A percentile compares a stretch with the other conserved stretches of the same genome.
phyloP scores from a whole-genome alignment of 2,329 filamentous ascomycete genomes.

The Alternaria sp. region DNA sequence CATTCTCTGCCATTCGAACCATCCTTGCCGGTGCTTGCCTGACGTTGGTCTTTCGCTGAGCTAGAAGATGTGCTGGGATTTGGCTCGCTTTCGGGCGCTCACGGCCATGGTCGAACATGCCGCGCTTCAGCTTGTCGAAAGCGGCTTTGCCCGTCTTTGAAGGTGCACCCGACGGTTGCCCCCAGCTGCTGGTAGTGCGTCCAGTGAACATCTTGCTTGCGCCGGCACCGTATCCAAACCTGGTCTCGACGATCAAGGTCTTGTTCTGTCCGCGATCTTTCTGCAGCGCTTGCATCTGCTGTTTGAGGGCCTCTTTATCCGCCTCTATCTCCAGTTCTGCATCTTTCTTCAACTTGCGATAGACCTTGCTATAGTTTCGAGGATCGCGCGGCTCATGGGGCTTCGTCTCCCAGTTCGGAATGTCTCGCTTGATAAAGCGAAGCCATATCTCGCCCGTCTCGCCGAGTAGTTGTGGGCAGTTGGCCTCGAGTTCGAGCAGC shows the following conservation, averaged over 20 bases:
- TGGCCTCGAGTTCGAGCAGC: constrained; percentile 72
- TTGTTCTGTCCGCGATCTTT: constrained; percentile 38
- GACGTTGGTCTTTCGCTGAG: constrained; percentile 30
- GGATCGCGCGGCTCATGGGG: constrained; percentile 69
- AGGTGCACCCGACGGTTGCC: constrained; percentile 31
- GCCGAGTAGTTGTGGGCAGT: constrained; percentile 76
- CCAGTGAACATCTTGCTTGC: constrained; percentile 23
- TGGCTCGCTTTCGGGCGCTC: constrained; percentile 38
- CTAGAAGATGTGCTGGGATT: constrained; percentile 37
- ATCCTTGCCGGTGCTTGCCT: constrained; percentile 38
- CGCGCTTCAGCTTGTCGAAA: constrained; percentile 43
- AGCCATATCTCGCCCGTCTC: constrained; percentile 77
- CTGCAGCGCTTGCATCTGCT: constrained; percentile 41
- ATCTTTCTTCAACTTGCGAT: constrained; percentile 58
- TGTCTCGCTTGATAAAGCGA: constrained; percentile 77
- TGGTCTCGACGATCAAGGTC: constrained; percentile 40
- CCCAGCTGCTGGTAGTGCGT: constrained; percentile 26
- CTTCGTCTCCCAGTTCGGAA: constrained; percentile 69
- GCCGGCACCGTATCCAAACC: constrained; percentile 29
- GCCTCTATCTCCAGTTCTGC: constrained; percentile 45
- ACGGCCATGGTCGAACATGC: constrained; percentile 41
- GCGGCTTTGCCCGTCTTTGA: constrained; percentile 44
- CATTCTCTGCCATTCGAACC: constrained; percentile 38
- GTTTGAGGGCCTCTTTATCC: constrained; percentile 40
- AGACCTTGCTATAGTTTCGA: constrained; percentile 78